Base-by-base conservation (phyloP, 2,329 filamentous ascomycete genomes). In the Aspergillus jensenii region DNA sequence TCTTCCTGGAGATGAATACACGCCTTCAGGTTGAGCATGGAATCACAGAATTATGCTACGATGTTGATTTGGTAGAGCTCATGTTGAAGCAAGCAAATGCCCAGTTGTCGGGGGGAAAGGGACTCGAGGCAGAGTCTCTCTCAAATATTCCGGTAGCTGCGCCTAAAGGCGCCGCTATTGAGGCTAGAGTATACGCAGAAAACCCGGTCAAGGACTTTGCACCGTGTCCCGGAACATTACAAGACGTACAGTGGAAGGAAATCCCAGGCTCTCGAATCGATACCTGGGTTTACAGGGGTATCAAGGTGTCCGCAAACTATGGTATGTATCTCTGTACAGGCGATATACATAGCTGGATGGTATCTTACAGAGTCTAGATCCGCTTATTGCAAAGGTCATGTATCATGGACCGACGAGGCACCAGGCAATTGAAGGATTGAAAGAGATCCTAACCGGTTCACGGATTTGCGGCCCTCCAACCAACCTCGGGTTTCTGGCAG, bases 231-330 rank as follows among this genome's bases (percentile, higher is more conserved):
- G 87, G 87, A 2, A 71, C 81, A 1, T 69, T 89, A 2, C 84
- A 86, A 43, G 74, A 81, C 21, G 82, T 89, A 0, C 64, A 78
- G 15, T 88, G 84, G 79, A 78, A 82, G n/a, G 65, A 78, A 12
- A 67, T 78, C 0, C 62, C 76, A 0, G 77, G 77, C 4, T 75
- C 80, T 23, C 79, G 87, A 4, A 79, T 89, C 25, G 87, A 89
- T 62, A 88, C 85, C 0, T 89, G 86, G 85, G 78, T 88, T 1
- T 78, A 81, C 54, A 81, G 80, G 1, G 86, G 86, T 6, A 80
- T 81, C 2, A 79, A 76, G 3, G 77, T 88, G 40, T 82, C 82
- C 5, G 79, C 84, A 2, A 78, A 83, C 58, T 87, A 87, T 53
- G 83, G 83, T 74, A 68, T 59, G 63, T 31, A 31, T n/a, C 8